These are phyloP conservation scores for Acer negundo DNA, from an alignment of 345 rosid species.

Conservation along the genomic window DNA sequence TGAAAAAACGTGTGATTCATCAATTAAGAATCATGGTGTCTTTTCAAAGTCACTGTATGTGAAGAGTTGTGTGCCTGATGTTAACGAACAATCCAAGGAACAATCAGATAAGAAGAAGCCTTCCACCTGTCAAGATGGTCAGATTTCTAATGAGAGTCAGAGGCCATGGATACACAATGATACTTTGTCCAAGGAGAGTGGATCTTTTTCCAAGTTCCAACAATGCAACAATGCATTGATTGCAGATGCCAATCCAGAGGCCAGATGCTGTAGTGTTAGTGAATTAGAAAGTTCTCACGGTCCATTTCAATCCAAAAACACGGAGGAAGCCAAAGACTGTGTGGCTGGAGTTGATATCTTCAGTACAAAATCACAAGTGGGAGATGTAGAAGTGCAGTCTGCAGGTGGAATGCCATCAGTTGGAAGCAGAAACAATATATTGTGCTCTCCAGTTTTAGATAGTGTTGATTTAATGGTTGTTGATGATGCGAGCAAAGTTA, in stretches of 20 bases:
- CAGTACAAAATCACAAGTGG: constrained; percentile 15
- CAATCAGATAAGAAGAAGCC: constrained; percentile 28
- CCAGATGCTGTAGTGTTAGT: constrained; percentile 22
- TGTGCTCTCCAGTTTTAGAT: constrained; percentile 23
- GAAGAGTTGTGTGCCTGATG: constrained; percentile 11
- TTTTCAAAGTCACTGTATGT: constrained; percentile 20
- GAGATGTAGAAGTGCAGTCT: constrained; percentile 28
- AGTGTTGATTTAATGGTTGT: constrained; percentile 23
- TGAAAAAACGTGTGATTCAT: constrained; percentile 6
- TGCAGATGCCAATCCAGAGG: constrained; percentile 23
- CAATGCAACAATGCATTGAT: constrained; percentile 7
- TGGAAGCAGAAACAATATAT: constrained; percentile 17
- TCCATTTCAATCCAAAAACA: constrained; percentile 19
- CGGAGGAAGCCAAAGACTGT: constrained; percentile 26
- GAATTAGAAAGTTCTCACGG: constrained; percentile 27
- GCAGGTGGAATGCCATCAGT: constrained; percentile 25
- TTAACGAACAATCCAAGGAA: constrained; percentile 15
- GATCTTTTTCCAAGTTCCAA: constrained; percentile 26
- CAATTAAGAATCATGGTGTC: constrained; percentile 8
- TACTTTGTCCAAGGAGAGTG: constrained; percentile 16
- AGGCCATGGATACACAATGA: constrained; percentile 13
- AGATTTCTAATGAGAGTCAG: constrained; percentile 17
- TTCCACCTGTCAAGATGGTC: constrained; percentile 19
- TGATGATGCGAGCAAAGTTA: constrained; percentile 24
- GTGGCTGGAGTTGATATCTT: constrained; percentile 22